A percentile compares a stretch with the other conserved stretches of the same genome.
These are phyloP conservation scores for Sclerotiophoma versabilis DNA, from an alignment of 2,329 filamentous ascomycete genomes.

Conservation along the genomic window DNA sequence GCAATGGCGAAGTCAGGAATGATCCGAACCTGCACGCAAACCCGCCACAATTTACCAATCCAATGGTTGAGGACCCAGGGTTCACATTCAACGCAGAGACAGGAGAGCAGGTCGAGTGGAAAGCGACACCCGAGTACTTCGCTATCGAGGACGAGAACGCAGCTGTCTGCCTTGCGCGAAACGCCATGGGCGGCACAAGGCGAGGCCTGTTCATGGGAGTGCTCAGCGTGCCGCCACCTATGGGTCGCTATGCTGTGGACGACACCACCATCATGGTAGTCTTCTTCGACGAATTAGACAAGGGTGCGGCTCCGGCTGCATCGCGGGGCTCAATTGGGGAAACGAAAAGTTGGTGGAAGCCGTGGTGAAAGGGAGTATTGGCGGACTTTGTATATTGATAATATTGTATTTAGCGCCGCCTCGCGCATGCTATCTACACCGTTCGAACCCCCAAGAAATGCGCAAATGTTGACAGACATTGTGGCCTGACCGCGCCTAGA, in stretches of 20 bases:
- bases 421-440: background rate
- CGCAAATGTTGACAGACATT: background rate
- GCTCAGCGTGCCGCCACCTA: slow-evolving; percentile 42
- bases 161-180: slow-evolving; percentile 60
- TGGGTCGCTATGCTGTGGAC: slow-evolving; percentile 54
- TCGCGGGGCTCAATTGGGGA: background rate
- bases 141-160: slow-evolving; percentile 61
- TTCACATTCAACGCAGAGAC: slow-evolving; percentile 42
- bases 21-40: slow-evolving; percentile 25
- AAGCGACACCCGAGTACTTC: slow-evolving; percentile 53
- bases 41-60: slow-evolving; percentile 14
- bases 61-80: slow-evolving; percentile 38
- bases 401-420: background rate
- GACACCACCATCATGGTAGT: slow-evolving; percentile 62
- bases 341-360: slow-evolving; percentile 20
- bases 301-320: background rate
- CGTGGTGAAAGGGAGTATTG: slow-evolving; percentile 2
- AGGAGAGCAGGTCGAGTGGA: slow-evolving; percentile 51
- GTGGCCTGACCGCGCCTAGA: background rate
- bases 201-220: slow-evolving; percentile 50
- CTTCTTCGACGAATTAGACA: slow-evolving; percentile 56
- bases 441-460: background rate
- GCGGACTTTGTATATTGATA: background rate
- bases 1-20: slow-evolving; percentile 22
- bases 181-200: slow-evolving; percentile 60